These are phyloP conservation scores for Heliosperma pusillum DNA, from an alignment of 148 eudicot species.

Conservation along the genomic window DNA sequence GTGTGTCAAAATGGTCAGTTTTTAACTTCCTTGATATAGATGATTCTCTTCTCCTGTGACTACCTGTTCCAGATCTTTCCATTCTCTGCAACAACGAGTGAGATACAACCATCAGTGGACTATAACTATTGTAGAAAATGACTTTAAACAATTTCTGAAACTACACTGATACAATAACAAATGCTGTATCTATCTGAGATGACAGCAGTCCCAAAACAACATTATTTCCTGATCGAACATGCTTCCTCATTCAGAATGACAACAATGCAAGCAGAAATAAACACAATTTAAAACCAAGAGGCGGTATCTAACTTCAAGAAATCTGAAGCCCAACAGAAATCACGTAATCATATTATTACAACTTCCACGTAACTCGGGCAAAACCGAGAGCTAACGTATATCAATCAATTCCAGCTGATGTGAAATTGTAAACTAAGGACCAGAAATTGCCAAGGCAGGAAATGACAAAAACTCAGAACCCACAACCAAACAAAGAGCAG, in stretches of 20 bases:
- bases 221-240: not conserved
- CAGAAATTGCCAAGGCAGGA: not conserved
- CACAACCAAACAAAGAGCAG: not conserved
- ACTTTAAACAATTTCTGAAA: not conserved
- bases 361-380: not conserved
- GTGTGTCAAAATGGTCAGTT: constrained; percentile 53
- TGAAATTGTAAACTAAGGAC: not conserved
- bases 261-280: not conserved
- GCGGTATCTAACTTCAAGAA: not conserved
- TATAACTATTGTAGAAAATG: not conserved
- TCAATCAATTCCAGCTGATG: not conserved
- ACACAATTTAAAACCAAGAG: not conserved
- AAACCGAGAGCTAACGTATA: not conserved
- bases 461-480: not conserved
- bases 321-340: constrained; percentile 1
- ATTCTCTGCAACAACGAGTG: constrained; percentile 44
- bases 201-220: not conserved
- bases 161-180: not conserved
- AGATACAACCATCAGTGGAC: constrained; percentile 9
- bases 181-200: not conserved
- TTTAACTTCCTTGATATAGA: constrained; percentile 45
- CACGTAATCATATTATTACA: not conserved
- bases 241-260: not conserved
- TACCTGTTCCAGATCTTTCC: constrained; percentile 62
- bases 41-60: constrained; percentile 49